These are phyloP conservation scores for Amanita brunnescens DNA, from an alignment of 768 basidiomycete species.

Conservation along the genomic window DNA sequence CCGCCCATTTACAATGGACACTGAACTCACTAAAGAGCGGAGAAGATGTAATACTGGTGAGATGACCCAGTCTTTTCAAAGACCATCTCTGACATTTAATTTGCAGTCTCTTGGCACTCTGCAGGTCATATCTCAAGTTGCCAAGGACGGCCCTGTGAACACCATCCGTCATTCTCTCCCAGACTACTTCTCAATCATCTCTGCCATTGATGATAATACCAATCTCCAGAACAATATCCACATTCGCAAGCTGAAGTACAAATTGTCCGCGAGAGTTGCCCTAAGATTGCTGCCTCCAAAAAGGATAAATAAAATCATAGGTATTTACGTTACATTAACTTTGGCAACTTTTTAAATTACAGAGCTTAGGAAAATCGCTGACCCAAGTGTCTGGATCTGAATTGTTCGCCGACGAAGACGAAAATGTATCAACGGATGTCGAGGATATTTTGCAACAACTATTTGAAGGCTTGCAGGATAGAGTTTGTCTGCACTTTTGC, in stretches of 20 bases:
- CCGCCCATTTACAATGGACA: conserved; percentile 44
- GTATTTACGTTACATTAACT: neutral
- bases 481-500: conserved; percentile 34
- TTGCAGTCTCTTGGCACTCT: conserved; percentile 58
- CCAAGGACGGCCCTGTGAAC: conserved; percentile 52
- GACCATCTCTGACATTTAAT: neutral
- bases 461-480: conserved; percentile 71
- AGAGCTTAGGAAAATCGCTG: neutral
- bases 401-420: conserved; percentile 22
- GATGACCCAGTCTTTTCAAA: conserved; percentile 10
- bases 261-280: conserved; percentile 59
- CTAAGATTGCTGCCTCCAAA: conserved; percentile 51
- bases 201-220: conserved; percentile 30
- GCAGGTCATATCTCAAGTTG: conserved; percentile 61
- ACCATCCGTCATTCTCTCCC: conserved; percentile 37
- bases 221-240: conserved; percentile 48
- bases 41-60: conserved; percentile 44
- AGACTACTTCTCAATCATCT: conserved; percentile 36
- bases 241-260: conserved; percentile 59
- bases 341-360: neutral
- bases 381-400: neutral
- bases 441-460: conserved; percentile 69
- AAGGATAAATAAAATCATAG: neutral
- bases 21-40: conserved; percentile 26
- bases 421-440: conserved; percentile 72